Conservation (phyloP, 768 basidiomycete species). For the Serendipita sp. region DNA sequence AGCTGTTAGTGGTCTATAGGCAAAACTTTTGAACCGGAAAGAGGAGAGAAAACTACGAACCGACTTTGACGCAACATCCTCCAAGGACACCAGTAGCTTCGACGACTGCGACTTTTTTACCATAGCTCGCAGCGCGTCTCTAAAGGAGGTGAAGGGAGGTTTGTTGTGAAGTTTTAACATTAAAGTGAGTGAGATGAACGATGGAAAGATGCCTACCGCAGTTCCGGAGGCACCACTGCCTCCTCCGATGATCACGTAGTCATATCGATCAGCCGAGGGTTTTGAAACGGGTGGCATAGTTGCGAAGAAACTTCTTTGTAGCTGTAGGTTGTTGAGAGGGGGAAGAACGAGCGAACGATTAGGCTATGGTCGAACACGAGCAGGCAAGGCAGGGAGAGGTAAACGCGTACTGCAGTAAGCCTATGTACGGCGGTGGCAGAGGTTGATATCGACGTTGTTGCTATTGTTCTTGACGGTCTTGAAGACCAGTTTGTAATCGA, state of each 20-base stretch:
- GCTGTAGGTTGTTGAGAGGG: too few species aligned
- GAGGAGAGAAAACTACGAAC: constrained; percentile 28
- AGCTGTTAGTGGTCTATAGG: constrained; percentile 5
- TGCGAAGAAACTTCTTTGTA: neutral
- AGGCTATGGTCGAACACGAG: too few species aligned
- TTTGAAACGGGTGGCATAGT: constrained; percentile 17
- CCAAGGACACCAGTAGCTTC: constrained; percentile 63
- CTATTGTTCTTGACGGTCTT: neutral
- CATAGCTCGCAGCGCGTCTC: constrained; percentile 84
- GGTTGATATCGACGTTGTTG: neutral
- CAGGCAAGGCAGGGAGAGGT: neutral
- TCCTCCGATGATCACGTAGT: constrained; percentile 79
- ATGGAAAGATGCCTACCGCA: constrained; percentile 37
- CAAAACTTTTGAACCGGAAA: neutral
- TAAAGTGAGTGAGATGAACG: neutral
- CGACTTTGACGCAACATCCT: constrained; percentile 97
- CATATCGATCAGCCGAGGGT: constrained; percentile 51
- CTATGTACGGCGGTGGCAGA: neutral
- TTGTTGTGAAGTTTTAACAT: neutral
- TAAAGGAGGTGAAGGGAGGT: constrained; percentile 17
- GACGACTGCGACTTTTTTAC: constrained; percentile 82
- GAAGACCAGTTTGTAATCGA: too few species aligned
- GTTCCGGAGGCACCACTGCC: constrained; percentile 87
- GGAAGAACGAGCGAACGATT: too few species aligned
- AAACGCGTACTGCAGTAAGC: neutral